Conservation (phyloP, 345 rosid species). For the Clausena lansium region DNA sequence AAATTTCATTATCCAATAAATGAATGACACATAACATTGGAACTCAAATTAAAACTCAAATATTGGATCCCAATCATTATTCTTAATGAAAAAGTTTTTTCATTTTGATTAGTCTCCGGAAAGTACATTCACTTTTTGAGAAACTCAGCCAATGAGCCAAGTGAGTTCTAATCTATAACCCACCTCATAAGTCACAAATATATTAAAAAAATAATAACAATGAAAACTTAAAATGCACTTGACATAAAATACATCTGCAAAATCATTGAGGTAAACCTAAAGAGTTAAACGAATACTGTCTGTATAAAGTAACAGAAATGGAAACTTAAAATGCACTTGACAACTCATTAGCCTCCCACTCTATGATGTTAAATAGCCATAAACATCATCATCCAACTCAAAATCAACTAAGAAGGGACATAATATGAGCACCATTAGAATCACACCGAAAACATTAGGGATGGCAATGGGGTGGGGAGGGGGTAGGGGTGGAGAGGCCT, state of each 20-base stretch:
- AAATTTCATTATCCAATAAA: too few species aligned
- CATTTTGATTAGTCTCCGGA: not conserved
- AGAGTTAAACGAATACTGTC: not conserved
- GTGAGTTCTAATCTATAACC: not conserved
- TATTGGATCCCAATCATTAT: too few species aligned
- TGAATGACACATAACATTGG: too few species aligned
- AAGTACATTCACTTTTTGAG: not conserved
- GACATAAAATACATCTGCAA: slow-evolving; percentile 92
- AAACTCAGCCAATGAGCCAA: not conserved
- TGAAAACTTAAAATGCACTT: slow-evolving; percentile 52
- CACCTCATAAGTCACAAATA: not conserved
- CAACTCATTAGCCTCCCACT: slow-evolving; percentile 6
- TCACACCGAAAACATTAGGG: not conserved
- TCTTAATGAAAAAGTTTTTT: not conserved
- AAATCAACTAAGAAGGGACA: too few species aligned
- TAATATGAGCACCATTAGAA: not conserved
- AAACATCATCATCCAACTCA: not conserved
- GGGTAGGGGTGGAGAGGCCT: too few species aligned
- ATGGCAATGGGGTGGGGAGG: too few species aligned
- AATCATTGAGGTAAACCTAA: slow-evolving; percentile 54
- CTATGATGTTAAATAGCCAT: not conserved
- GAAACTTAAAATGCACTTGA: not conserved
- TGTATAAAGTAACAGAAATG: not conserved
- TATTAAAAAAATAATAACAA: not conserved
- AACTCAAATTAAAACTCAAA: too few species aligned